phyloP scores from a whole-genome alignment of 257 asterid genomes.

The Petrea volubilis region DNA sequence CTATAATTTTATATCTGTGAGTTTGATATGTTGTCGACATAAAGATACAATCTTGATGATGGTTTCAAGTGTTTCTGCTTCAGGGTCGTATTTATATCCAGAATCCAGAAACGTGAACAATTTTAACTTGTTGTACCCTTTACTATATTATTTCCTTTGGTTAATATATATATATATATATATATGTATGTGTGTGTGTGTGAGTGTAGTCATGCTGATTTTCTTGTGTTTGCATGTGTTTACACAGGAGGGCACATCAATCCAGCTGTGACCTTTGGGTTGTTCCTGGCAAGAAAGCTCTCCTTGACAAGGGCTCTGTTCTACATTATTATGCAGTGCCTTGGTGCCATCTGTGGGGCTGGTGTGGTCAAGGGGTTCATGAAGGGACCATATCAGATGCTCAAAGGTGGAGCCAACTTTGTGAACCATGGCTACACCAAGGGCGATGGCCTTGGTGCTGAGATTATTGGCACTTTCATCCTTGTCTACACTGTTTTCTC shows the following conservation, averaged over 20 bases:
- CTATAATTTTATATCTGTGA: background rate
- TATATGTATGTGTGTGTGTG: too few relatives aligned
- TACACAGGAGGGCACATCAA: conserved; percentile 74
- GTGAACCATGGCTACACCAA: conserved; percentile 66
- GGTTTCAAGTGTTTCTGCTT: background rate
- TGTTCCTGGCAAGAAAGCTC: conserved; percentile 68
- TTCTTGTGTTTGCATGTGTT: background rate
- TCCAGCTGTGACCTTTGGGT: conserved; percentile 69
- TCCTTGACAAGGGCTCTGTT: conserved; percentile 60
- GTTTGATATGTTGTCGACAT: background rate
- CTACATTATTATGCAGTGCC: conserved; percentile 73
- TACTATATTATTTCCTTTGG: too few relatives aligned
- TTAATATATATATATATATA: too few relatives aligned
- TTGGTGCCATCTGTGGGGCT: conserved; percentile 76
- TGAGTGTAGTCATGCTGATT: too few relatives aligned
- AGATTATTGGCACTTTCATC: conserved; percentile 69
- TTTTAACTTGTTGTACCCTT: background rate
- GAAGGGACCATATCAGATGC: conserved; percentile 45
- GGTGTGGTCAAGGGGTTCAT: conserved; percentile 72
- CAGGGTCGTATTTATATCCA: background rate
- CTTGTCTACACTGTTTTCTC: conserved; percentile 80
- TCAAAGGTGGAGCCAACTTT: conserved; percentile 58
- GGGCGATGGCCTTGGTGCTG: conserved; percentile 71
- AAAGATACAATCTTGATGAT: background rate
- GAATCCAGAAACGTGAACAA: background rate